Evolutionary conservation across 2,329 filamentous ascomycete species (phyloP).

Genomic region (Scytalidium sp.): DNA sequence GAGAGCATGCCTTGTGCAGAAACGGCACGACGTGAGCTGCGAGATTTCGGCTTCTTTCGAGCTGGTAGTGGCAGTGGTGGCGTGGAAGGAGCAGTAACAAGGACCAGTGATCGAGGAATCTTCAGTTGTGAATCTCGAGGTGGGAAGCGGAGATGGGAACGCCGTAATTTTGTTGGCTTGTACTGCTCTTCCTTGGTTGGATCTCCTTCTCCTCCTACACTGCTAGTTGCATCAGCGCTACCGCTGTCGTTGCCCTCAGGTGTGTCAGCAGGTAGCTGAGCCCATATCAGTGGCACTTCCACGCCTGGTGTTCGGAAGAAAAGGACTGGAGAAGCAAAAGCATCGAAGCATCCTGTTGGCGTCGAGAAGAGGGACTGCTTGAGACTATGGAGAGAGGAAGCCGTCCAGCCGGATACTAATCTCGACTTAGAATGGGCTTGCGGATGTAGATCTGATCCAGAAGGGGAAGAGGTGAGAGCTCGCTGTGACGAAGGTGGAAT

Average conservation of each 20-base stretch:
- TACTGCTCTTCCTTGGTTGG: not conserved
- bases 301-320: constrained; percentile 53
- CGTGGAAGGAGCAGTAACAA: constrained; percentile 6
- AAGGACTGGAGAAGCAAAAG: constrained; percentile 55
- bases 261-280: not conserved
- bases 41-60: not conserved
- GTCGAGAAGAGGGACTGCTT: constrained; percentile 45
- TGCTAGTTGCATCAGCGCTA: not conserved
- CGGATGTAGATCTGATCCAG: not conserved
- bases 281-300: constrained; percentile 18
- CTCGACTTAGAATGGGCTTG: not conserved
- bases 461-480: not conserved
- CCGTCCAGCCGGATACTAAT: constrained; percentile 12
- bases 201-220: constrained; percentile 8
- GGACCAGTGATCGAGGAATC: constrained; percentile 21
- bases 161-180: not conserved
- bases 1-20: not conserved
- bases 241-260: not conserved
- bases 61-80: not conserved
- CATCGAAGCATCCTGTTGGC: constrained; percentile 53
- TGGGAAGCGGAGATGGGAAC: constrained; percentile 21
- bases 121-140: constrained; percentile 13
- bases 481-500: not conserved
- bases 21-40: too few relatives aligned
- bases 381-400: constrained; percentile 21